These are phyloP conservation scores for Cochlearia excelsa DNA, from an alignment of 345 rosid genomes.

Conservation along the genomic window DNA sequence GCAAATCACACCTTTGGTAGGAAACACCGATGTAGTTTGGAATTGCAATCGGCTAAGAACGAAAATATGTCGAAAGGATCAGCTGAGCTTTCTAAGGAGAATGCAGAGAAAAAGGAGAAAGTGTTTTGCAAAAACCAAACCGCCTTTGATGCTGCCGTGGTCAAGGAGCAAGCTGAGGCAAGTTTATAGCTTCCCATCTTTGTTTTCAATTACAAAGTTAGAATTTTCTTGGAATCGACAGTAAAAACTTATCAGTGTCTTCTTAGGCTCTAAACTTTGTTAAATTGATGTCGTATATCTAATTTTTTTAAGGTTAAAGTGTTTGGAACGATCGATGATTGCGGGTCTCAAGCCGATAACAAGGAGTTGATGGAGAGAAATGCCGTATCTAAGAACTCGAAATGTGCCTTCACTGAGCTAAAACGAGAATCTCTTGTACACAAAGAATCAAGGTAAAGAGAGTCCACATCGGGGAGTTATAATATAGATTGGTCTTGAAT, in stretches of 20 bases:
- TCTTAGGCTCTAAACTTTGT: neutral
- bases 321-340: neutral
- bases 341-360: neutral
- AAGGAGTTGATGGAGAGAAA: slow-evolving; percentile 23
- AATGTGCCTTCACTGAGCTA: slow-evolving; percentile 9
- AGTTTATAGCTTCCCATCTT: slow-evolving; percentile 9
- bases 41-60: slow-evolving; percentile 6
- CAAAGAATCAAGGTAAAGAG: slow-evolving; percentile 17
- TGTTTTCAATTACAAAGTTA: neutral
- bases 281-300: neutral
- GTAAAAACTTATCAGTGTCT: neutral
- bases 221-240: neutral
- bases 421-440: slow-evolving; percentile 5
- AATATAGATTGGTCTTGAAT: too few species aligned
- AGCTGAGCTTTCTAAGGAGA: slow-evolving; percentile 11
- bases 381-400: neutral
- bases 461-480: too few species aligned
- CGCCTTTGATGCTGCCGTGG: slow-evolving; percentile 1
- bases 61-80: slow-evolving; percentile 14
- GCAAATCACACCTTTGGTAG: slow-evolving; percentile 26
- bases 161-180: slow-evolving; percentile 24
- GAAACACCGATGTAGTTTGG: slow-evolving; percentile 22
- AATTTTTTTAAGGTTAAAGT: neutral
- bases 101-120: slow-evolving; percentile 17
- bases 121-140: slow-evolving; percentile 8